These are phyloP conservation scores for Craspedostauros australis DNA, from an alignment of 108 stramenopile species.

Conservation along the genomic window DNA sequence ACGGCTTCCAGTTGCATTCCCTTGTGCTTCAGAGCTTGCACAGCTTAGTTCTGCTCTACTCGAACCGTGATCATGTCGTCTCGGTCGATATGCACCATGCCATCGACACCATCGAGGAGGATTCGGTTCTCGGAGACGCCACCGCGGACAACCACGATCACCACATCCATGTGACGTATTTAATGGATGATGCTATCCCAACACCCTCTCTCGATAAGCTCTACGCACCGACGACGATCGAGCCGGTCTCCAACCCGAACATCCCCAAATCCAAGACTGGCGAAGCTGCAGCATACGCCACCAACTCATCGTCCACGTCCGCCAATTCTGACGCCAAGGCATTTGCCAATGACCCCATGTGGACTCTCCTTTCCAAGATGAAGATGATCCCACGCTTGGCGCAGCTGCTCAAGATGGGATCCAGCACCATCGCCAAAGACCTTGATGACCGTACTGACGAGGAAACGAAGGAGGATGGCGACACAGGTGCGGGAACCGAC, in stretches of 20 bases:
- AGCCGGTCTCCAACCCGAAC: conserved; percentile 19
- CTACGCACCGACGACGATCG: conserved; percentile 44
- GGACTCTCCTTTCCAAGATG: conserved; percentile 83
- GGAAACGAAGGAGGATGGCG: too few species aligned
- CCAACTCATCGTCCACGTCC: conserved; percentile 68
- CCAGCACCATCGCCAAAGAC: too few species aligned
- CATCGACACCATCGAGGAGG: too few species aligned
- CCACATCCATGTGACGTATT: conserved; percentile 36
- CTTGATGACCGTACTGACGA: too few species aligned
- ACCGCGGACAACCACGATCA: background rate
- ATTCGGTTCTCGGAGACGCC: conserved; percentile 20
- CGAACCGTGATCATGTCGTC: conserved; percentile 54
- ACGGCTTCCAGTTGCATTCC: conserved; percentile 41
- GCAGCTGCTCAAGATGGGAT: conserved; percentile 39
- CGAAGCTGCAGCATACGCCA: conserved; percentile 45
- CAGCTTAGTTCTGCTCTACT: conserved; percentile 42
- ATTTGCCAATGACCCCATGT: conserved; percentile 75
- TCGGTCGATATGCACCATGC: background rate
- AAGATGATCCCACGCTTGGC: conserved; percentile 73
- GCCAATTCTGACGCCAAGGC: conserved; percentile 67
- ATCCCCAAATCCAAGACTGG: background rate
- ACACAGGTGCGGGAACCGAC: too few species aligned
- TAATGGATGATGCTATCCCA: conserved; percentile 71
- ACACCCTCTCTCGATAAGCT: conserved; percentile 37
- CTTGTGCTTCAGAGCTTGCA: conserved; percentile 51